A percentile compares a stretch with the other conserved stretches of the same genome.
Conservation (phyloP, 23 red algal genomes). For the Gracilaria gracilis region DNA sequence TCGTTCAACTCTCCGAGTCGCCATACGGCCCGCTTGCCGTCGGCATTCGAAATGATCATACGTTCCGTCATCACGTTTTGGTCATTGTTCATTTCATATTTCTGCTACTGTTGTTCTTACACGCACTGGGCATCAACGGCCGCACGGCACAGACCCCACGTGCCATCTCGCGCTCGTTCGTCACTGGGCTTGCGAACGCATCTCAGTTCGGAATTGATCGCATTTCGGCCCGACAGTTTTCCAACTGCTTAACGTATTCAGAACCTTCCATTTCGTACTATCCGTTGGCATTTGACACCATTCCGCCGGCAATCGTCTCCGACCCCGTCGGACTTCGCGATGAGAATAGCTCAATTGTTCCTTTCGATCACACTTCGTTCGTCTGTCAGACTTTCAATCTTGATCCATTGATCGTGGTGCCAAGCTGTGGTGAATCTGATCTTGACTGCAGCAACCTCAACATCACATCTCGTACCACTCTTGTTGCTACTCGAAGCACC, state of each 20-base stretch:
- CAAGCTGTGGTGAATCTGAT: not conserved
- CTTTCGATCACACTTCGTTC: not conserved
- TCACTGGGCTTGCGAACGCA: conserved; percentile 1
- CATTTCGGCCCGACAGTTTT: not conserved
- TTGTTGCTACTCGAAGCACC: not conserved
- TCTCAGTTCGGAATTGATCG: conserved; percentile 13
- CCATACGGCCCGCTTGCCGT: not conserved
- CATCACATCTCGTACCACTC: not conserved
- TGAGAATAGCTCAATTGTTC: not conserved
- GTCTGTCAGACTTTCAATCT: conserved; percentile 4
- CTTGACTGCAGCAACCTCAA: conserved; percentile 1
- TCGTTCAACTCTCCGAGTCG: not conserved
- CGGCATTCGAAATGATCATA: not conserved
- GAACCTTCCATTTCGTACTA: conserved; percentile 24
- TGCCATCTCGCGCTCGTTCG: not conserved
- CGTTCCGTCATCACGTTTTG: not conserved
- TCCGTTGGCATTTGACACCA: conserved; percentile 26
- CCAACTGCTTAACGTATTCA: not conserved
- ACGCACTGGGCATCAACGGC: conserved; percentile 32
- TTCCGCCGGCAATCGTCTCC: not conserved
- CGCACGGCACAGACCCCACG: not conserved
- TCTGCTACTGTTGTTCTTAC: conserved; percentile 20
- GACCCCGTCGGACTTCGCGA: conserved; percentile 29
- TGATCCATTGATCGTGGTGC: conserved; percentile 1
- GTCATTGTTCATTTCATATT: not conserved